phyloP scores from a whole-genome alignment of 768 basidiomycete species.

The Clitopilus hobsonii region DNA sequence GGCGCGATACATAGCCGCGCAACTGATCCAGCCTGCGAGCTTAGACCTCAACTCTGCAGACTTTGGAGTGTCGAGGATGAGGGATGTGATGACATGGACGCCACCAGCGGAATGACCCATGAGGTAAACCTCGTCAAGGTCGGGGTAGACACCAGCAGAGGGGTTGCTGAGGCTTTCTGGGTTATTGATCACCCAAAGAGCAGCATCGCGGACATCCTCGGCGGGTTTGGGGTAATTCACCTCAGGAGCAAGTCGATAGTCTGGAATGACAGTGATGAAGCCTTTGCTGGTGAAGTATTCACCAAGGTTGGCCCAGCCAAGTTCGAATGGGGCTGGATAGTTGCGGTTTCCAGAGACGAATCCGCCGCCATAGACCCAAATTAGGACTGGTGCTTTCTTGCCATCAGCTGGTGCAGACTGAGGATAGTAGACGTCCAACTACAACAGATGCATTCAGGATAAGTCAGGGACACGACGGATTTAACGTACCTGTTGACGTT shows the following conservation, averaged over 20 bases:
- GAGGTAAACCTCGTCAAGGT: conserved; percentile 39
- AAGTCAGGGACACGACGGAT: neutral
- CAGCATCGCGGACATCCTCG: conserved; percentile 56
- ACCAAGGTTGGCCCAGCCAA: conserved; percentile 53
- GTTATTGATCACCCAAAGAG: conserved; percentile 46
- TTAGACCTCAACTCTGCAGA: conserved; percentile 22
- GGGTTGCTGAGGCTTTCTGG: conserved; percentile 21
- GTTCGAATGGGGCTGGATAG: conserved; percentile 39
- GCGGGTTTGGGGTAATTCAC: conserved; percentile 50
- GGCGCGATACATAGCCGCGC: conserved; percentile 41
- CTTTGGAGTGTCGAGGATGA: conserved; percentile 30
- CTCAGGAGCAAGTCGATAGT: conserved; percentile 61
- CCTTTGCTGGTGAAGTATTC: conserved; percentile 58
- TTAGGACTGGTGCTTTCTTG: conserved; percentile 46
- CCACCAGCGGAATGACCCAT: conserved; percentile 65
- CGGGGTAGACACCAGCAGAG: conserved; percentile 25
- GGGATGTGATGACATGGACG: conserved; percentile 39
- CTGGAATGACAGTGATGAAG: conserved; percentile 60
- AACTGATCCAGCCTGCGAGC: conserved; percentile 42
- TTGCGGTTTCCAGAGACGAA: conserved; percentile 49
- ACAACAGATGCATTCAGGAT: neutral
- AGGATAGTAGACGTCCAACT: conserved; percentile 72
- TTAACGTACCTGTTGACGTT: conserved; percentile 42
- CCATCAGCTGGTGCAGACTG: conserved; percentile 15
- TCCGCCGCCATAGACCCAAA: conserved; percentile 68